Evolutionary conservation across 257 asterid species (phyloP), one percentile per base, ranked within the genome.

Genomic region (Ajuga chamaepitys): DNA sequence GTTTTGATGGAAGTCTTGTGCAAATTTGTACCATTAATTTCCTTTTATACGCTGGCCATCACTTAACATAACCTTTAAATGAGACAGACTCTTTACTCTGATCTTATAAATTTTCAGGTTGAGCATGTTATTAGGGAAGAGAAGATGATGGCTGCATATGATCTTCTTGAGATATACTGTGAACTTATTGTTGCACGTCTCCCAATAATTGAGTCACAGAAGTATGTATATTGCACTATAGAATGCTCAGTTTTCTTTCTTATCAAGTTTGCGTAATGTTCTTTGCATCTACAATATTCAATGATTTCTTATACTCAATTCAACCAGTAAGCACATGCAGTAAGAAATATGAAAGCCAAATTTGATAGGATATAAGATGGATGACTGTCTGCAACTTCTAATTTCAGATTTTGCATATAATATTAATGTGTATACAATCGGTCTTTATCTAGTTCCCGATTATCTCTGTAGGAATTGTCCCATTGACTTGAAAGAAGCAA

Each of bases 41-140:
- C 38, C 26, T 53, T 46, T 52, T 59, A 20, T 68, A 66, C 55
- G 28, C 7, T 50, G 41, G 51, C n/a, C 44, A 41, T 25, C 13
- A 10, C 26, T 41, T 35, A 21, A 28, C 42, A 64, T 40, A 34
- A 26, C 2, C 38, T 30, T 58, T 62, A 40, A 20, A 41, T 48
- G 51, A 41, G 67, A 68, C 17, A 7, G 5, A 32, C 37, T 44
- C 57, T 58, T 28, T 58, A 38, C 70, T 11, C 53, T 59, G 59
- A 18, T 63, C 60, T 53, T 65, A 45, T 55, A 35, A 24, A 59
- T 45, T 74, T 72, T 72, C 85, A 93, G 99, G 99, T 93, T 61
- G 97, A 89, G 59, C 99, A 93, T 80, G 97, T 93, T 57, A 76
- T 89, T 71, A 83, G 95, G 81, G 98, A 93, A 82, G 96, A 93